phyloP scores from a whole-genome alignment of 345 rosid genomes.

The Chamaenerion angustifolium region DNA sequence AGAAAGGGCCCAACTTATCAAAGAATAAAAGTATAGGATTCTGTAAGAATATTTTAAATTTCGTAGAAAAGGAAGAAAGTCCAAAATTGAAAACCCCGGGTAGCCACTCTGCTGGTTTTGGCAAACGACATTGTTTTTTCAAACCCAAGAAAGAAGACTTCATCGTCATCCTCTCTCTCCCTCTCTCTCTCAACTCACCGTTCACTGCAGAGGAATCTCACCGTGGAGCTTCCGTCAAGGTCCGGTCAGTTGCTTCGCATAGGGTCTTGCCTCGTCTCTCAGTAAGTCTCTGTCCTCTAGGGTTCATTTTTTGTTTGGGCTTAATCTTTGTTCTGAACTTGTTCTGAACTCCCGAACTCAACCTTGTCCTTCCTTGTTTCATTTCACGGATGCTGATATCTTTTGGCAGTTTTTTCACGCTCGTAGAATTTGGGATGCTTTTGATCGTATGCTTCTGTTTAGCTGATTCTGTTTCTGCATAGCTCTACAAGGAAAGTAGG shows the following conservation, averaged over 20 bases:
- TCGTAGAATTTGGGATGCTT: neutral
- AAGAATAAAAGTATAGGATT: neutral
- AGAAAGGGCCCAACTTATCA: neutral
- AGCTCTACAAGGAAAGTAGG: no score
- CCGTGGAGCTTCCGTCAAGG: neutral
- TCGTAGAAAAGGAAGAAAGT: neutral
- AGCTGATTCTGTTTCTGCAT: neutral
- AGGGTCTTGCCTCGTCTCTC: conserved; percentile 1
- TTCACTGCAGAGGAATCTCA: neutral
- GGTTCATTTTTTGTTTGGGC: neutral
- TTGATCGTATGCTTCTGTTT: neutral
- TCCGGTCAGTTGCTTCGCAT: neutral
- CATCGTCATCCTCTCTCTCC: neutral
- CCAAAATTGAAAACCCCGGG: conserved; percentile 5
- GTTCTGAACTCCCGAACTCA: neutral
- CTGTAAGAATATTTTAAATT: neutral
- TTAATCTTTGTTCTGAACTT: no score
- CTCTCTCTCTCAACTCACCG: neutral
- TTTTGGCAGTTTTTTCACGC: neutral
- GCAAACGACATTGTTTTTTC: conserved; percentile 7
- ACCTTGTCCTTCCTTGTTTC: no score
- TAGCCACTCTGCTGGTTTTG: neutral
- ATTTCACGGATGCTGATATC: neutral
- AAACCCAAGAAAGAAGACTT: neutral
- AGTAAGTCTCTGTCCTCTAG: neutral